These are phyloP conservation scores for Nakazawaea laoshanensis DNA, from an alignment of 805 yeast genomes.

Conservation along the genomic window DNA sequence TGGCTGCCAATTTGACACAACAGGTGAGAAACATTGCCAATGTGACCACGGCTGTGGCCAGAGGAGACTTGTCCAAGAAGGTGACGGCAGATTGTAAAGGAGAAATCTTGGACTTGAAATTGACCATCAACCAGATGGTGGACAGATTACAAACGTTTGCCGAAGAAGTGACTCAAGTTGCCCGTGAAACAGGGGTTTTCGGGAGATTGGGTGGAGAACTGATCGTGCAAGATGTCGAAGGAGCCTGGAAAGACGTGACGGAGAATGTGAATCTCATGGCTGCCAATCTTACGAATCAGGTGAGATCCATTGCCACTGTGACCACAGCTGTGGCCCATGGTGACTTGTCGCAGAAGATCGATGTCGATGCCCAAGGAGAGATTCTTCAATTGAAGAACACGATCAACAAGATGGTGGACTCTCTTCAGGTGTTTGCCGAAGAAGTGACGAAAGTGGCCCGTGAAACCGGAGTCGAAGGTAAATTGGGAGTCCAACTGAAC, in stretches of 20 bases:
- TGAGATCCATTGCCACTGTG: conserved; percentile 81
- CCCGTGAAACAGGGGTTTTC: conserved; percentile 77
- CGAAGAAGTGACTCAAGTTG: conserved; percentile 75
- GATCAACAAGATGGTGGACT: conserved; percentile 89
- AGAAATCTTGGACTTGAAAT: conserved; percentile 69
- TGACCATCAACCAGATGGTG: conserved; percentile 84
- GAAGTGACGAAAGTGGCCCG: conserved; percentile 88
- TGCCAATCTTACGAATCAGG: conserved; percentile 77
- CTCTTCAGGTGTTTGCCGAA: conserved; percentile 77
- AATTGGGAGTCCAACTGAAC: conserved; percentile 86
- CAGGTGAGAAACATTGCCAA: conserved; percentile 85
- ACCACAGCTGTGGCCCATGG: conserved; percentile 92
- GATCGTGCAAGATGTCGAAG: conserved; percentile 76
- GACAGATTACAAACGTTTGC: conserved; percentile 78
- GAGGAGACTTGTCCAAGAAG: conserved; percentile 73
- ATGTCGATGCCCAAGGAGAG: conserved; percentile 87
- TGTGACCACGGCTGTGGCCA: conserved; percentile 82
- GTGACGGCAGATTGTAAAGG: conserved; percentile 85
- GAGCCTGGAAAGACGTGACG: conserved; percentile 85
- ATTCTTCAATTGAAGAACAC: conserved; percentile 79
- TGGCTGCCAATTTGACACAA: conserved; percentile 82
- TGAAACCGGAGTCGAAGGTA: conserved; percentile 91
- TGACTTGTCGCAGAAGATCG: conserved; percentile 76
- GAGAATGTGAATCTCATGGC: conserved; percentile 90
- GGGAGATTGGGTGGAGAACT: conserved; percentile 91